Evolutionary conservation across 495 filamentous ascomycete species (phyloP).

Genomic region (Penicillium desertorum): DNA sequence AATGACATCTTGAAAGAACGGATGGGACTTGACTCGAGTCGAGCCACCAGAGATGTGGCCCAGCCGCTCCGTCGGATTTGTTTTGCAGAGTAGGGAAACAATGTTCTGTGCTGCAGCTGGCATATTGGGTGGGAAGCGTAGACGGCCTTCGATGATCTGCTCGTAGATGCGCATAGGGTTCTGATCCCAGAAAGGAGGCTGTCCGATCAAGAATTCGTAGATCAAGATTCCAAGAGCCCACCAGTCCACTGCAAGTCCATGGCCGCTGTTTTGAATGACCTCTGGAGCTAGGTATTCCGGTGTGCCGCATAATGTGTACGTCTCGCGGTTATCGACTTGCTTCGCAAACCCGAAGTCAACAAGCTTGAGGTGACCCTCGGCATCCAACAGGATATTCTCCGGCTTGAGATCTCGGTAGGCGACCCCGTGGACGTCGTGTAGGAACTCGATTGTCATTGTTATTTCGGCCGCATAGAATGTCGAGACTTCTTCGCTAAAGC

Average conservation of each 20-base stretch:
- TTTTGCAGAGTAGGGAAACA: conserved; percentile 81
- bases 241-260: conserved; percentile 98
- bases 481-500: conserved; percentile 82
- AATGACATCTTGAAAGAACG: conserved; percentile 79
- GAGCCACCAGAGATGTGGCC: conserved; percentile 88
- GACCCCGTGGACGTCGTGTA: conserved; percentile 80
- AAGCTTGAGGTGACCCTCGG: conserved; percentile 88
- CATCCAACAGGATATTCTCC: conserved; percentile 92
- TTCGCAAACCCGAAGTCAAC: conserved; percentile 99
- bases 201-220: conserved; percentile 93
- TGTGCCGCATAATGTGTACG: conserved; percentile 94
- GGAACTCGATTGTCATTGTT: conserved; percentile 83
- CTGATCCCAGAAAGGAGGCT: conserved; percentile 95
- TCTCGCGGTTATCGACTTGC: conserved; percentile 61
- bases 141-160: conserved; percentile 48
- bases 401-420: conserved; percentile 96
- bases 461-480: conserved; percentile 97
- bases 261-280: conserved; percentile 92
- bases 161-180: conserved; percentile 98
- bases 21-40: conserved; percentile 76
- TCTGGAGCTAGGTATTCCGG: conserved; percentile 97
- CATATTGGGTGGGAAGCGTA: conserved; percentile 52
- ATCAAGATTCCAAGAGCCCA: conserved; percentile 96
- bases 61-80: conserved; percentile 80
- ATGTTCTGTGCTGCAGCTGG: conserved; percentile 77